Evolutionary conservation across 805 yeast genomes (phyloP), one percentile per base, ranked within the genome.

Genomic region (Cyberlindnera veronae): DNA sequence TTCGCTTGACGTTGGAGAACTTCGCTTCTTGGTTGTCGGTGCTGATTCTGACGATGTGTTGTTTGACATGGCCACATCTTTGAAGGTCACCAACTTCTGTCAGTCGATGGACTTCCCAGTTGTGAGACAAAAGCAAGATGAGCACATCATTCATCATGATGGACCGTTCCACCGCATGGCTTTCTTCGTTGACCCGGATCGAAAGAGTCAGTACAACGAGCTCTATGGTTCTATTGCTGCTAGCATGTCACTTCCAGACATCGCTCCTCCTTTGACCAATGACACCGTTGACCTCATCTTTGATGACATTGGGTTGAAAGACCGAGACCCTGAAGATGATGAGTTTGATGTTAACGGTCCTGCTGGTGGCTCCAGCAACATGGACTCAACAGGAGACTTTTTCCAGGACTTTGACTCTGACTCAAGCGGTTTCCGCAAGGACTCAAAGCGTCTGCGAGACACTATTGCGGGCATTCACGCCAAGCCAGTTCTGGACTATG

Each of bases 81-180:
- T 90, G 1, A 63, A 67, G 12, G 48, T 81, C 13, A 76, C 88
- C 3, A 72, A 79, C 44, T 81, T 88, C 47, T 64, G 71, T 17
- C 79, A 76, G 42, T 76, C 75, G 39, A 61, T 65, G 11, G 66
- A 76, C 43, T 72, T 71, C 46, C 58, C 57, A 0, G 69, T 70
- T 11, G 72, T 74, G 31, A 61, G 77, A 37, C 53, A 55, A 9
- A 53, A 63, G 15, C 96, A 90, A 57, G 80, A 80, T 38, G 66
- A 68, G 3, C 95, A 85, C 58, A 62, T 90, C 2, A 63, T 75
- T 15, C 48, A 66, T 6, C 84, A 87, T 51, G 99, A 93, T 67
- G 84, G 85, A 0, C 88, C 96, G 0, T 88, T 78, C 46, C 93
- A 87, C 50, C 64, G 99, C 40, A 67, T 79, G 16, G 81, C 93